Base-by-base conservation (phyloP, 1,139 yeast species). In the Hemisphaericaspora xylanilytica region DNA sequence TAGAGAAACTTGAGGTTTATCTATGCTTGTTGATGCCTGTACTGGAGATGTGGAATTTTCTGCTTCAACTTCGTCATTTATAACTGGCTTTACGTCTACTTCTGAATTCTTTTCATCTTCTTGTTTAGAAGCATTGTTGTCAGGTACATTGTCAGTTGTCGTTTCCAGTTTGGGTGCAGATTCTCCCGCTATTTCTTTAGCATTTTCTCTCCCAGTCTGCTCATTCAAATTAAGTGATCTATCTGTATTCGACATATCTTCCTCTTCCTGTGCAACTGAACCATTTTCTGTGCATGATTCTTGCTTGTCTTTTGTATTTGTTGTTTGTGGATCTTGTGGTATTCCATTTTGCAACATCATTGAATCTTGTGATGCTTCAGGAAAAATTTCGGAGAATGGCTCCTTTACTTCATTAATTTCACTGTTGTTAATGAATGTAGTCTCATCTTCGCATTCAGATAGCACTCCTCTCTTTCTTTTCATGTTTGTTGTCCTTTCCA, bases 351-450 rank as follows among this genome's bases (percentile, higher is more conserved):
- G 24, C 13, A 26, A 4, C 17, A 8, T 10, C 5, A 4, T 3
- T 4, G 35, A 18, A 5, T 11, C 25, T 8, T 22, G 11, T 12
- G 25, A 18, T 13, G 25, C 10, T 17, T 22, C 14, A 4, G 32
- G 4, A 6, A 7, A 9, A 9, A 5, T n/a, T 6, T n/a, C 15
- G 5, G 13, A 5, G n/a, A 12, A 6, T 10, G 24, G 12, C n/a
- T 17, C 11, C n/a, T 31, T 21, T 16, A 27, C 16, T 6, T 9
- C 38, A 28, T 37, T 45, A 35, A 61, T 63, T 44, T 70, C 76
- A 45, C 75, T 69, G 43, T 70, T 70, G 46, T 70, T 70, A 29
- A 70, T 53, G 40, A 70, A 70, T 0, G 72, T 58, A 4, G 50
- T 52, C 8, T 58, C 61, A 11, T 53, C 61, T 28, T 45, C 52